Evolutionary conservation across 139 green algal species (phyloP).

Genomic region (Spirogloea muscicola): DNA sequence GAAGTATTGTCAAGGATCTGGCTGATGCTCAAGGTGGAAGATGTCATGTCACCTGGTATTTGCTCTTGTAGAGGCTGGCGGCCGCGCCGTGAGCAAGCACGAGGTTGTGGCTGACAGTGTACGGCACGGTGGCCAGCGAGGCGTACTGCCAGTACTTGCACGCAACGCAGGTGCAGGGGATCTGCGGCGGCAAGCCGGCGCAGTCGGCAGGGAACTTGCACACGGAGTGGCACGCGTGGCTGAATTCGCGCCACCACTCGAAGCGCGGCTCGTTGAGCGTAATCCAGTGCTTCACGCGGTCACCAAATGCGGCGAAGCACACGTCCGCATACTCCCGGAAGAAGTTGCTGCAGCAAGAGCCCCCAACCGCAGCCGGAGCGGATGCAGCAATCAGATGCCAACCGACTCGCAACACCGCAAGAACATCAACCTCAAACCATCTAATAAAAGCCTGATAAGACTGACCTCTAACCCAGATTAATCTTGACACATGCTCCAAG

Average conservation of each 20-base stretch:
- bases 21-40: too few species aligned
- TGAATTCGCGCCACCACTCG: too few species aligned
- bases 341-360: too few species aligned
- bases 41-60: slow-evolving; percentile 49
- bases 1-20: too few species aligned
- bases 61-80: slow-evolving; percentile 44
- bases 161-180: slow-evolving; percentile 14
- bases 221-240: too few species aligned
- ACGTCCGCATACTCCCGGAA: slow-evolving; percentile 8
- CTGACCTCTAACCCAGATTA: too few species aligned
- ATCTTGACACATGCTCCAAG: too few species aligned
- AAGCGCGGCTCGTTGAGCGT: slow-evolving; percentile 11
- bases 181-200: slow-evolving; percentile 2
- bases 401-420: too few species aligned
- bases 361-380: too few species aligned
- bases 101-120: slow-evolving; percentile 53
- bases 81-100: slow-evolving; percentile 52
- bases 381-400: too few species aligned
- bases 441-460: too few species aligned
- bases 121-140: slow-evolving; percentile 39
- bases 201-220: slow-evolving; percentile 19
- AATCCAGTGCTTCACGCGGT: slow-evolving; percentile 16
- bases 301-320: slow-evolving; percentile 8
- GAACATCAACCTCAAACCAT: too few species aligned
- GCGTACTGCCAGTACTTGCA: not conserved